Evolutionary conservation across 2,329 filamentous ascomycete genomes (phyloP).

Genomic region (Akanthomyces dipterigenus): DNA sequence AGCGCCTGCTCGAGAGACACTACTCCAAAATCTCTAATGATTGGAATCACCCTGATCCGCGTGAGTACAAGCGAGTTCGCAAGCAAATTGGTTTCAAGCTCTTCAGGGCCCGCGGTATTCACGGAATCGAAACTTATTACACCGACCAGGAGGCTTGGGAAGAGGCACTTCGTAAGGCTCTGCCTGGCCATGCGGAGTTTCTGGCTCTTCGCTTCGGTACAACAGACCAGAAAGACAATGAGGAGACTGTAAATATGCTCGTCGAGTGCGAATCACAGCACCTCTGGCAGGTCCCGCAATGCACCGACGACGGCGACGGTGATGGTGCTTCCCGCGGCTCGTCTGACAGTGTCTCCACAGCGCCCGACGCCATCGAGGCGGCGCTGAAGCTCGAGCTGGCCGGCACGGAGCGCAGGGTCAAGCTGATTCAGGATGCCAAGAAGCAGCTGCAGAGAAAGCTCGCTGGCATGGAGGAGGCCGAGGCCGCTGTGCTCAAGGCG

Average conservation of each 20-base stretch:
- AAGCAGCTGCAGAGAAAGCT: not conserved
- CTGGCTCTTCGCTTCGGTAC: not conserved
- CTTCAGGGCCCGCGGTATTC: too few species aligned
- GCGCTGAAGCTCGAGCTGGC: not conserved
- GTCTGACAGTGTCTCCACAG: not conserved
- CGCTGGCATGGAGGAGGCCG: not conserved
- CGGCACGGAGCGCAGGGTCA: not conserved
- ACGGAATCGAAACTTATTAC: too few species aligned
- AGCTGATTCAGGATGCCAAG: not conserved
- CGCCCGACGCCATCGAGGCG: not conserved
- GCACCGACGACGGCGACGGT: not conserved
- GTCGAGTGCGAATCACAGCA: not conserved
- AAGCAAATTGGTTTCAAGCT: too few species aligned
- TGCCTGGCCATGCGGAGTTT: not conserved
- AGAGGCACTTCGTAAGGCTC: not conserved
- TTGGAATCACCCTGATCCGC: too few species aligned
- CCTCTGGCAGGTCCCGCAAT: not conserved
- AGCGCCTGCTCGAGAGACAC: too few species aligned
- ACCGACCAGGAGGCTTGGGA: too few species aligned
- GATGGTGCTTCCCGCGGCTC: too few species aligned
- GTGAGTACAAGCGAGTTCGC: too few species aligned
- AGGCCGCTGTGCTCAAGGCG: not conserved
- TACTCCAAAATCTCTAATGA: too few species aligned
- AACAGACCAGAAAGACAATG: not conserved
- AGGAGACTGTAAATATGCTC: not conserved